Base-by-base conservation (phyloP, 441 rosid species). In the Aquilaria agallochum region DNA sequence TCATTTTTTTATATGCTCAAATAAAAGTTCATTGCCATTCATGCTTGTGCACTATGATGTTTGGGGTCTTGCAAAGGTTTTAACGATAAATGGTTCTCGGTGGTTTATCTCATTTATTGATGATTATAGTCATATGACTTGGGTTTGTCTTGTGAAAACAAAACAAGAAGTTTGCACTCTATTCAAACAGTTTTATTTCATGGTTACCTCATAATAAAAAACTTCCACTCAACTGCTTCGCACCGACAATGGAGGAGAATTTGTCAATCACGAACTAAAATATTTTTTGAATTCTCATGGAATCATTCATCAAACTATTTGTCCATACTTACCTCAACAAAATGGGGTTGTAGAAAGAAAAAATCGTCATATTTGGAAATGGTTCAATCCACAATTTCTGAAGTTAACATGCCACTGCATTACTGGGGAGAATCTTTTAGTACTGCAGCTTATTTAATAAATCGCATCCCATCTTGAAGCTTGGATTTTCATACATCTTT, bases 61-160 rank as follows among this genome's bases (percentile, higher is more conserved):
- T 7, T 63, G 31, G 67, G 52, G 46, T 9, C 59, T 32, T 4
- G 1, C 31, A 40, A 36, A 13, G 1, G 10, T 34, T 33, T 12
- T 5, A 0, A 3, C 34, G 27, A 1, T 9, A 51, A 4, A 11
- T 3, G 30, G 52, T 11, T 5, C 55, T 6, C 1, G 13, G 0
- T 65, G 50, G 56, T 65, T 65, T 56, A 45, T 65, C 4, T 49
- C n/a, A 0, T 65, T 65, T 8, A 2, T 4, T 52, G 55, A 52
- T 52, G 55, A 15, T 53, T 20, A 4, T 53, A 53, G 11, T 15
- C 31, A 3, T 9, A 58, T 50, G 53, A 58, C 54, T 2, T 53
- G 46, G 64, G 2, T 53, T 0, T 59, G 52, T 32, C 20, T 53
- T 7, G 40, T 66, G 53, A 66, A 66, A 53, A 9, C 3, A 13